phyloP scores from a whole-genome alignment of 1,139 yeast genomes.

The Citeromyces siamensis region DNA sequence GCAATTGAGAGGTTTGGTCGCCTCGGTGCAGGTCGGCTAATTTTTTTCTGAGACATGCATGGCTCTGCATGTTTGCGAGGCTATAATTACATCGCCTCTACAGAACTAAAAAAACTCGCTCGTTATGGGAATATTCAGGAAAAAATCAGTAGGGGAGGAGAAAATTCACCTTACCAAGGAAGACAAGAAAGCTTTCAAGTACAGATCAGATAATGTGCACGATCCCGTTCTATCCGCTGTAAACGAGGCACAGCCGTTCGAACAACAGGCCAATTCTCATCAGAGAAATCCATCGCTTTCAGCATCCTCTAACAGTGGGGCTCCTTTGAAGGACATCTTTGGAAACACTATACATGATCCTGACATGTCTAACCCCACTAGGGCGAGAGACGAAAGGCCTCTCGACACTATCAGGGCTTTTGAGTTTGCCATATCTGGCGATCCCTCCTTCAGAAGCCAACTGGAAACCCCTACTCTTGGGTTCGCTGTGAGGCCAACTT shows the following conservation, averaged over 20 bases:
- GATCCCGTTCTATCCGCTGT: conserved; percentile 89
- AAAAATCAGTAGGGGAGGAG: neutral
- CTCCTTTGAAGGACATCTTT: conserved; percentile 56
- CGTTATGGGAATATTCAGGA: neutral
- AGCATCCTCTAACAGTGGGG: conserved; percentile 24
- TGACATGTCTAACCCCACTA: conserved; percentile 85
- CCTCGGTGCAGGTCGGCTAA: too few relatives aligned
- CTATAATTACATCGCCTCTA: neutral
- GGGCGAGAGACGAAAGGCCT: conserved; percentile 90
- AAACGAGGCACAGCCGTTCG: conserved; percentile 92
- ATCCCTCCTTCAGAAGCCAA: conserved; percentile 60
- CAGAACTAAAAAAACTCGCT: neutral
- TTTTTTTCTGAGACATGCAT: too few relatives aligned
- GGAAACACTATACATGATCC: conserved; percentile 67
- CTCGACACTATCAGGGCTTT: conserved; percentile 87
- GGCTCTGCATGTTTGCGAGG: too few relatives aligned
- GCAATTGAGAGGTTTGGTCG: too few relatives aligned
- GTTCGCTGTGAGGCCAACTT: conserved; percentile 58
- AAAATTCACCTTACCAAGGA: conserved; percentile 26
- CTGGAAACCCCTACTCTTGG: conserved; percentile 70
- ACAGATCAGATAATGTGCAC: conserved; percentile 54
- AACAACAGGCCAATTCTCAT: conserved; percentile 40
- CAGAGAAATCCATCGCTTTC: conserved; percentile 25
- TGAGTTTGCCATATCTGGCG: conserved; percentile 91
- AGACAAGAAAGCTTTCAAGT: conserved; percentile 38